Conservation (phyloP, 2,329 filamentous ascomycete genomes). For the Grosmannia penicillata region DNA sequence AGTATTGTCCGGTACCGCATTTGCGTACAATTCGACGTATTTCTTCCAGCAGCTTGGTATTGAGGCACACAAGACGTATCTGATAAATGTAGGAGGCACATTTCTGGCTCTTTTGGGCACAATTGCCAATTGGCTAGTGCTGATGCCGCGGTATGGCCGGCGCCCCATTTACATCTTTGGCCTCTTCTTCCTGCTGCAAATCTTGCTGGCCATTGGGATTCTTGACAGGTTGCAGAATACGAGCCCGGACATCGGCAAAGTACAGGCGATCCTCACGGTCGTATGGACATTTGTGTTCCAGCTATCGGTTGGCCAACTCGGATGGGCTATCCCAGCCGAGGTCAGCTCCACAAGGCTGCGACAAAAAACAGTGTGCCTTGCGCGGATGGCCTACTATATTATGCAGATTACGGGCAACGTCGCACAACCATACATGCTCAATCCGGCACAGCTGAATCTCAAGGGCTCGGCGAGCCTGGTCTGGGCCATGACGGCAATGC, state of each 20-base stretch:
- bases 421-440: constrained; percentile 20
- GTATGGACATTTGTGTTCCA: constrained; percentile 15
- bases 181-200: constrained; percentile 3
- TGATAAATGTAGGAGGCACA: constrained; percentile 19
- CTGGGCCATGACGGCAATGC: constrained; percentile 27
- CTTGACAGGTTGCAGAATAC: not conserved
- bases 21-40: constrained; percentile 18
- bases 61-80: constrained; percentile 16
- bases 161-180: constrained; percentile 10
- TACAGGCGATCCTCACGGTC: constrained; percentile 7
- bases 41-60: constrained; percentile 16
- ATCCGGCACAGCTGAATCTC: constrained; percentile 27
- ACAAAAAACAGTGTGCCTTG: constrained; percentile 18
- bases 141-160: constrained; percentile 9
- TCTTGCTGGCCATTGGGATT: constrained; percentile 12
- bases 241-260: not conserved
- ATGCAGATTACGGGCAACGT: constrained; percentile 13
- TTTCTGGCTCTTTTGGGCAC: constrained; percentile 12
- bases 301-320: constrained; percentile 22
- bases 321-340: constrained; percentile 19
- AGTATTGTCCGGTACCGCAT: constrained; percentile 17
- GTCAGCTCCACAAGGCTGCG: constrained; percentile 19
- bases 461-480: constrained; percentile 32
- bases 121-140: constrained; percentile 6
- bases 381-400: constrained; percentile 16